Base-by-base conservation (phyloP, 176 grass and related monocot genomes). In the Melocanna baccifera region DNA sequence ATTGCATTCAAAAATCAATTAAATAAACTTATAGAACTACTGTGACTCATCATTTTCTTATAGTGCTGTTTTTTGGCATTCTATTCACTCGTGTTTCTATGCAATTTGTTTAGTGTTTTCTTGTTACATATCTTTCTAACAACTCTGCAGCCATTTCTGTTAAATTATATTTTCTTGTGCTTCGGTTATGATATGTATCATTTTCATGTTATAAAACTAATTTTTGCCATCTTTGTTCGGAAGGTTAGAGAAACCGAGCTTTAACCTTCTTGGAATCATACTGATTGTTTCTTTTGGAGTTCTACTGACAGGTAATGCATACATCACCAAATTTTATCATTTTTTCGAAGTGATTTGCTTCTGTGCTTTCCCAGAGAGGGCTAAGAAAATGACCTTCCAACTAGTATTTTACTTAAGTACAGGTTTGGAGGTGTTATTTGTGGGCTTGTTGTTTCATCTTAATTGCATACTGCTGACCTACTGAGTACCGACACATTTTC, bases 201-300 rank as follows among this genome's bases (percentile, higher is more conserved):
- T 55, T 84, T 86, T 19, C 45, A 37, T 79, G 14, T 64, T 78
- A 70, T 67, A 69, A 61, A 45, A 47, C 74, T 77, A 63, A 82
- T 43, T 15, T 81, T 69, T 83, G 23, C 15, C 34, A 76, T 74
- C 13, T 93, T 80, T 80, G 9, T 67, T 65, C 80, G 47, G 30
- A 92, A 98, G 96, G 83, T 91, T 98, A 90, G 96, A 98, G 92
- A 98, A 85, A 67, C 96, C 93, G 6, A 98, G 93, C 66, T 81
- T 94, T 81, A 96, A 90, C 72, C 84, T 98, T 83, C 85, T 95
- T 83, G 96, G 96, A 62, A 98, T 98, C 52, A 98, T 98, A 67
- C 26, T 98, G 51, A 45, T 94, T 77, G 91, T 98, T 94, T 96
- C 89, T 16, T 65, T 90, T 78, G 96, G 96, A 87, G 89, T 98